Percentiles rank a stretch among this genome's conserved stretches.
These are phyloP conservation scores for Schrenkiella parvula DNA, from an alignment of 345 rosid species.

Conservation along the genomic window DNA sequence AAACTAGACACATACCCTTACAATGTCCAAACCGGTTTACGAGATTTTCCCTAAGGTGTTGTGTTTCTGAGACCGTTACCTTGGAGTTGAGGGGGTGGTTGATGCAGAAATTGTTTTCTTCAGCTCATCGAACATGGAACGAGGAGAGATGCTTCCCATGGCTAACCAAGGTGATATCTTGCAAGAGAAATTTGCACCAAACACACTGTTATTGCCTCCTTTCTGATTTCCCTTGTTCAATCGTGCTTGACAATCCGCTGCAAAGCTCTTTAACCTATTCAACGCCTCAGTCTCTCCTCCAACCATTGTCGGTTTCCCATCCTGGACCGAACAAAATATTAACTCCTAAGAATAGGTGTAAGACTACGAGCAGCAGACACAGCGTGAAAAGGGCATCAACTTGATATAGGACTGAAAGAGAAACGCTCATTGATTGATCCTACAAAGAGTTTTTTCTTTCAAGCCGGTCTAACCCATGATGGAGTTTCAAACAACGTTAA, in stretches of 20 bases:
- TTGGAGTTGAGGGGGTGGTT: conserved; percentile 13
- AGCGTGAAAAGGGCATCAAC: not conserved
- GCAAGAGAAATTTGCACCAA: conserved; percentile 92
- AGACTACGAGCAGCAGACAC: not conserved
- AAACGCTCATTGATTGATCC: not conserved
- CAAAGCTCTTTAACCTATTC: conserved; percentile 67
- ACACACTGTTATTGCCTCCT: conserved; percentile 57
- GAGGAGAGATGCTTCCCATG: conserved; percentile 88
- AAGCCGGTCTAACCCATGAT: not conserved
- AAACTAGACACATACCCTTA: conserved; percentile 4
- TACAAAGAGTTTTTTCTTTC: not conserved
- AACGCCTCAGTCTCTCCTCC: conserved; percentile 98
- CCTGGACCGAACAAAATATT: conserved; percentile 38
- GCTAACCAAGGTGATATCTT: conserved; percentile 96
- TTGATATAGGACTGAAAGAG: not conserved
- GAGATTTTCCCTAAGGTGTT: not conserved
- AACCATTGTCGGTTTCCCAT: conserved; percentile 67
- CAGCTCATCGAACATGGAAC: conserved; percentile 88
- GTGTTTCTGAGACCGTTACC: conserved; percentile 18
- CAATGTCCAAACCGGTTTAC: not conserved
- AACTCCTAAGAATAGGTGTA: not conserved
- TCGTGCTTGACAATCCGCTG: conserved; percentile 79
- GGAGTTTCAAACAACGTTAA: not conserved
- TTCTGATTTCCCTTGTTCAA: conserved; percentile 52
- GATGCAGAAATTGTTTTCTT: conserved; percentile 51